A percentile compares a stretch with the other conserved stretches of the same genome.
phyloP scores from a whole-genome alignment of 2,329 filamentous ascomycete species.

The Arthroderma uncinatum region DNA sequence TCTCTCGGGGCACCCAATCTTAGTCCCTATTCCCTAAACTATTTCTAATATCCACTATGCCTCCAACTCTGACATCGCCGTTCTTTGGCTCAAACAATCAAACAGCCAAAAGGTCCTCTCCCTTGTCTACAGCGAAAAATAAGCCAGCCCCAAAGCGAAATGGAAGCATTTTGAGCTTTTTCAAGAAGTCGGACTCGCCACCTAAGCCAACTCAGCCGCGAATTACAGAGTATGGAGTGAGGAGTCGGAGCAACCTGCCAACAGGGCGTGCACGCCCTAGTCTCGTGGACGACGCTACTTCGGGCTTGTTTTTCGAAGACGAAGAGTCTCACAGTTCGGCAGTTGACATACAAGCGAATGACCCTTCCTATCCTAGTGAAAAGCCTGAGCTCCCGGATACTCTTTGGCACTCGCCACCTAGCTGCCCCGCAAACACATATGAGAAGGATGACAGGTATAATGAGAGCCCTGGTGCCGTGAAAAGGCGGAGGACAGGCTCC shows the following conservation, averaged over 20 bases:
- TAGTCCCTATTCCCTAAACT: not conserved
- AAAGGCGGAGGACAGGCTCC: conserved; percentile 19
- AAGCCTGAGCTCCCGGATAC: not conserved
- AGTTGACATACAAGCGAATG: not conserved
- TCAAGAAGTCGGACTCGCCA: conserved; percentile 56
- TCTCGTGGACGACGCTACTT: conserved; percentile 12
- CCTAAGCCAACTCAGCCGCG: conserved; percentile 37
- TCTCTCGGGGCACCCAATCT: not conserved
- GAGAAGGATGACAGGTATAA: conserved; percentile 23
- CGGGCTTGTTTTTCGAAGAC: conserved; percentile 29
- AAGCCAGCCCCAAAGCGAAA: conserved; percentile 31
- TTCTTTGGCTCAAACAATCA: conserved; percentile 5
- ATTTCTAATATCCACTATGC: not conserved
- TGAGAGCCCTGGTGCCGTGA: conserved; percentile 23
- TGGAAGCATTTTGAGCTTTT: conserved; percentile 61
- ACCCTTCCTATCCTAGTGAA: not conserved
- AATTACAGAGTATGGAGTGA: conserved; percentile 39
- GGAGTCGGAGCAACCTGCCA: conserved; percentile 9
- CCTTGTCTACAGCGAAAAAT: not conserved
- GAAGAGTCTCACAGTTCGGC: conserved; percentile 2
- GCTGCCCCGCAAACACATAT: not conserved
- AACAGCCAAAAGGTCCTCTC: not conserved
- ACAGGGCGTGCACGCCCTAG: not conserved
- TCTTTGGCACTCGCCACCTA: not conserved
- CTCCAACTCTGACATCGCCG: conserved; percentile 4